A percentile compares a stretch with the other conserved stretches of the same genome.
Evolutionary conservation across 2,329 filamentous ascomycete genomes (phyloP).

Genomic region (Ophiocordyceps camponoti-floridani): DNA sequence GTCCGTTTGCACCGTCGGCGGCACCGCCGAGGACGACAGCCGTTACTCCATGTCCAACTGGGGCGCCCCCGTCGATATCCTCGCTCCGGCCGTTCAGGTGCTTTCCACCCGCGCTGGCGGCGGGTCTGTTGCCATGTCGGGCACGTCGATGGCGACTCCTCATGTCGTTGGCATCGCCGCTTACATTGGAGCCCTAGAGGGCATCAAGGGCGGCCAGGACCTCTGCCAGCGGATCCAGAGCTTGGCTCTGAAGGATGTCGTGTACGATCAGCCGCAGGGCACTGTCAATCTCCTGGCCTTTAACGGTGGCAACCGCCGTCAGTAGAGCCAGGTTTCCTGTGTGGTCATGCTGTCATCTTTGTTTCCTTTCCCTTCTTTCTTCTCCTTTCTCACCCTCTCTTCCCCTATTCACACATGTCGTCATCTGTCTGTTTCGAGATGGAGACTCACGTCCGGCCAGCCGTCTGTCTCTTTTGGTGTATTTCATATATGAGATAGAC

Average conservation of each 20-base stretch:
- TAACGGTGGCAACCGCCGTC: constrained; percentile 19
- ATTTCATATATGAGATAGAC: neutral
- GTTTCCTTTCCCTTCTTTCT: neutral
- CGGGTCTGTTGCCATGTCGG: constrained; percentile 19
- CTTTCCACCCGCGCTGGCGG: constrained; percentile 23
- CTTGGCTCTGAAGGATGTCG: constrained; percentile 20
- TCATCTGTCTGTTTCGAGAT: neutral
- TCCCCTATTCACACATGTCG: too few relatives aligned
- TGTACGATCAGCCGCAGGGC: constrained; percentile 18
- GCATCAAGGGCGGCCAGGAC: constrained; percentile 18
- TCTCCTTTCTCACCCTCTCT: neutral
- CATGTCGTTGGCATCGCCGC: constrained; percentile 22
- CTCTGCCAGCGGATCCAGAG: constrained; percentile 26
- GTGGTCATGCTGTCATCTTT: neutral
- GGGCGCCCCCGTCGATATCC: constrained; percentile 24
- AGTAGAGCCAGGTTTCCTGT: neutral
- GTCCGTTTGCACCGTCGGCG: constrained; percentile 27
- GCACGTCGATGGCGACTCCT: constrained; percentile 29
- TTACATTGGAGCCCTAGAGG: constrained; percentile 4
- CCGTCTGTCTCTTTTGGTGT: too few relatives aligned
- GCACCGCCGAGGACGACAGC: constrained; percentile 16
- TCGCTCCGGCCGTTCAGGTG: constrained; percentile 23
- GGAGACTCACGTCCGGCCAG: too few relatives aligned
- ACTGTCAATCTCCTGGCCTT: constrained; percentile 33
- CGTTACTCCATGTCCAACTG: constrained; percentile 27